These are phyloP conservation scores for Fusarium sp. DNA, from an alignment of 2,329 filamentous ascomycete species.

Conservation along the genomic window DNA sequence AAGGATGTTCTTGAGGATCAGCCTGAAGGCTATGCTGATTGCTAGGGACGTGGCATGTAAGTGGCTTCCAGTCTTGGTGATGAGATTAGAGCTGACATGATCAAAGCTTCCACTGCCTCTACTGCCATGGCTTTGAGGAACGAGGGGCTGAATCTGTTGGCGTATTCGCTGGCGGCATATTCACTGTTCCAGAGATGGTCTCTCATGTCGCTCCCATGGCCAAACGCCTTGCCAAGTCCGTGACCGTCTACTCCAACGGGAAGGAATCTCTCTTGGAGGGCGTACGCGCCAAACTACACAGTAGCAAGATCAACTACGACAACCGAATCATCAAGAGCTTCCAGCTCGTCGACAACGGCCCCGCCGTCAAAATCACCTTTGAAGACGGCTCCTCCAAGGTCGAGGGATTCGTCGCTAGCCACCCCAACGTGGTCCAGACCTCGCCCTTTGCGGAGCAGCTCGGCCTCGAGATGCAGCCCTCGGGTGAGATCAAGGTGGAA, in stretches of 20 bases:
- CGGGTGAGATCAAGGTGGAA: conserved; percentile 57
- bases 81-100: conserved; percentile 1
- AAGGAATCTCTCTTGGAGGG: conserved; percentile 47
- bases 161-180: conserved; percentile 57
- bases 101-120: conserved; percentile 67
- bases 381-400: conserved; percentile 51
- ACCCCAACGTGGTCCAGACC: conserved; percentile 52
- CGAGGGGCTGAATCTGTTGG: conserved; percentile 59
- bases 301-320: conserved; percentile 54
- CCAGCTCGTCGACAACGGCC: conserved; percentile 43
- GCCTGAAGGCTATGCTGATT: conserved; percentile 65
- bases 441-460: conserved; percentile 57
- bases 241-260: conserved; percentile 66
- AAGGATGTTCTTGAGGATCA: conserved; percentile 61
- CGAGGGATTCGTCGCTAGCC: conserved; percentile 57
- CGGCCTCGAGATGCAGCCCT: conserved; percentile 55
- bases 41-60: conserved; percentile 65
- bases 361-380: conserved; percentile 52
- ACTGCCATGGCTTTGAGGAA: conserved; percentile 71
- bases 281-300: conserved; percentile 45
- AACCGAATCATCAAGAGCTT: conserved; percentile 47
- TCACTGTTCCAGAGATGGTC: conserved; percentile 48
- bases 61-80: conserved; percentile 20
- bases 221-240: conserved; percentile 53
- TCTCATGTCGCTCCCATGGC: conserved; percentile 58